These are phyloP conservation scores for Lactarius tabidus DNA, from an alignment of 768 basidiomycete genomes.

Conservation along the genomic window DNA sequence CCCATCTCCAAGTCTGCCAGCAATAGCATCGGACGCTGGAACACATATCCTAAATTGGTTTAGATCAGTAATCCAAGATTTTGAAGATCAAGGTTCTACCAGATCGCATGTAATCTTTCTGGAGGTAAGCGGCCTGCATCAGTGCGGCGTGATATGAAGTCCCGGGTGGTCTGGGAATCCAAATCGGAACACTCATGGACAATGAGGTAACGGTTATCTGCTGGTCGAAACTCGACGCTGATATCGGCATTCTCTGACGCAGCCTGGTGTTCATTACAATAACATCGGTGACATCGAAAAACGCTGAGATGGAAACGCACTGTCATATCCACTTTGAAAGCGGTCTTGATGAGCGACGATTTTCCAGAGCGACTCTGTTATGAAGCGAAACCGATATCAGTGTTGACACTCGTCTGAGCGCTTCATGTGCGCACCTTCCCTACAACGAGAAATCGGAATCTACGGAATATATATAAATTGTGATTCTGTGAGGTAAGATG, in stretches of 20 bases:
- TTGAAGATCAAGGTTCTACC: no score
- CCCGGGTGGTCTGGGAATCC: not conserved
- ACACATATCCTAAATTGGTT: slow-evolving; percentile 11
- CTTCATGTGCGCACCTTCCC: slow-evolving; percentile 5
- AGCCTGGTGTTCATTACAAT: no score
- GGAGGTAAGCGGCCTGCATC: not conserved
- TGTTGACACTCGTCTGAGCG: no score
- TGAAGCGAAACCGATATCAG: not conserved
- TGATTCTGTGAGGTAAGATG: no score
- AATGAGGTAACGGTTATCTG: not conserved
- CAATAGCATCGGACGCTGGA: not conserved
- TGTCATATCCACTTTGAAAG: slow-evolving; percentile 10
- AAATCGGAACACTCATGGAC: slow-evolving; percentile 1
- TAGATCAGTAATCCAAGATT: not conserved
- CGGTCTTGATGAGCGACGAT: slow-evolving; percentile 5
- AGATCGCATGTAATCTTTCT: slow-evolving; percentile 15
- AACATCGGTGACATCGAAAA: not conserved
- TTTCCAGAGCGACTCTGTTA: slow-evolving; percentile 10
- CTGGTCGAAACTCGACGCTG: not conserved
- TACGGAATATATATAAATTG: not conserved
- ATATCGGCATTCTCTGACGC: not conserved
- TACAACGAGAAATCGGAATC: slow-evolving; percentile 13
- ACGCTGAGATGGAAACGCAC: no score
- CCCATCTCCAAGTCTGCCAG: not conserved
- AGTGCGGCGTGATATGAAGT: not conserved